Conservation (phyloP, 192 early-diverging fungal species). For the Geranomyces variabilis region DNA sequence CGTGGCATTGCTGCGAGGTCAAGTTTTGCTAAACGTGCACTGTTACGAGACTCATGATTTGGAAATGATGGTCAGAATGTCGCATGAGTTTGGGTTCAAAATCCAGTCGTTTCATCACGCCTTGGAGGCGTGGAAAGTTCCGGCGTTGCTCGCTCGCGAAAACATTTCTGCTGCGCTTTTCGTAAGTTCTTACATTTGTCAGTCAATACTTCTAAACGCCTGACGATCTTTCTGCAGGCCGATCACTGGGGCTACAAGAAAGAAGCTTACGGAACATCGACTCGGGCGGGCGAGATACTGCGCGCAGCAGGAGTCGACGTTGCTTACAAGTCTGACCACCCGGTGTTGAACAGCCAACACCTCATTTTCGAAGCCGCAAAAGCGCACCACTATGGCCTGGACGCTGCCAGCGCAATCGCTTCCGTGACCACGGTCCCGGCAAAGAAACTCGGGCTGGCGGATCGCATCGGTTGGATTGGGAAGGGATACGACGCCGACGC, state of each 20-base stretch:
- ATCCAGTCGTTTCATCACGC: constrained; percentile 80
- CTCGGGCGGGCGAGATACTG: constrained; percentile 62
- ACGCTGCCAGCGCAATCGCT: constrained; percentile 57
- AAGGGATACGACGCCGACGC: constrained; percentile 79
- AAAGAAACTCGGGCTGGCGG: constrained; percentile 63
- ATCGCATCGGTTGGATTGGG: constrained; percentile 67
- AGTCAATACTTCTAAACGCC: neutral
- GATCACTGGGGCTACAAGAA: constrained; percentile 68
- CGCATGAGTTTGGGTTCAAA: constrained; percentile 74
- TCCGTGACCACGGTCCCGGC: constrained; percentile 77
- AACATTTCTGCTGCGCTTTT: constrained; percentile 75
- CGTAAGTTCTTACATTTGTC: neutral
- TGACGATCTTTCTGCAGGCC: constrained; percentile 19
- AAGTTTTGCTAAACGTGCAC: constrained; percentile 73
- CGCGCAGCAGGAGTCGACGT: constrained; percentile 71
- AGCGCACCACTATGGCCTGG: constrained; percentile 71
- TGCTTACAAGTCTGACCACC: constrained; percentile 79
- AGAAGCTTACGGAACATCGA: constrained; percentile 73
- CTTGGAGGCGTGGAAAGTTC: constrained; percentile 73
- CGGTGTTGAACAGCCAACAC: constrained; percentile 72
- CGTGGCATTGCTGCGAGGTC: constrained; percentile 67
- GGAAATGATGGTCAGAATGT: constrained; percentile 72
- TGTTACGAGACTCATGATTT: constrained; percentile 67
- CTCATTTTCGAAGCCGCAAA: constrained; percentile 80
- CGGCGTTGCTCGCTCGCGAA: constrained; percentile 59